phyloP scores from a whole-genome alignment of 345 rosid genomes.

The Citrus unshiu region DNA sequence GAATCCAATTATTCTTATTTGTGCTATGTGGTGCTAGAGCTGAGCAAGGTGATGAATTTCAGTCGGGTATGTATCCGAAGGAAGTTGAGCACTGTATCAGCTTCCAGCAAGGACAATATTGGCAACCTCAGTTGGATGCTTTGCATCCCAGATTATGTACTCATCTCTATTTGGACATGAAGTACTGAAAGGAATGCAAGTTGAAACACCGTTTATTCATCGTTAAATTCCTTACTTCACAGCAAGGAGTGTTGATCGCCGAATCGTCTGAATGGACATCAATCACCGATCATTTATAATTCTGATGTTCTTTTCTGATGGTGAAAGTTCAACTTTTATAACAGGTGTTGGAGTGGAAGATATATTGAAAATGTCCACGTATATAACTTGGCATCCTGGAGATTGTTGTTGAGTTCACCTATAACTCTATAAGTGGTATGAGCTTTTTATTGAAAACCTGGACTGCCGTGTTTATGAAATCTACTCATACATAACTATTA shows the following conservation, averaged over 20 bases:
- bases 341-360: not conserved
- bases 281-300: not conserved
- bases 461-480: no score
- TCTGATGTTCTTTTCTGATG: not conserved
- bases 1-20: no score
- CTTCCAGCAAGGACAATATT: constrained; percentile 23
- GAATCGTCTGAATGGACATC: not conserved
- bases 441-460: constrained; percentile 12
- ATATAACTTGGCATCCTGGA: constrained; percentile 24
- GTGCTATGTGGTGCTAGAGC: no score
- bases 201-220: not conserved
- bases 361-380: constrained; percentile 3
- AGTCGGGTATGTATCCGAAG: constrained; percentile 23
- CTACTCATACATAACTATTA: no score
- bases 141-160: constrained; percentile 48
- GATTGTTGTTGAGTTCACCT: constrained; percentile 15
- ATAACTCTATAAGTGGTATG: constrained; percentile 11
- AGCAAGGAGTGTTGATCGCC: not conserved
- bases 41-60: constrained; percentile 11
- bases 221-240: not conserved
- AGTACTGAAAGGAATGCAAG: constrained; percentile 18
- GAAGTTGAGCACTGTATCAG: constrained; percentile 9
- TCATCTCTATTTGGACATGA: constrained; percentile 35
- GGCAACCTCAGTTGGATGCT: constrained; percentile 41
- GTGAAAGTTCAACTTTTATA: not conserved